Base-by-base conservation (phyloP, 768 basidiomycete species). In the Pluteus cervinus region DNA sequence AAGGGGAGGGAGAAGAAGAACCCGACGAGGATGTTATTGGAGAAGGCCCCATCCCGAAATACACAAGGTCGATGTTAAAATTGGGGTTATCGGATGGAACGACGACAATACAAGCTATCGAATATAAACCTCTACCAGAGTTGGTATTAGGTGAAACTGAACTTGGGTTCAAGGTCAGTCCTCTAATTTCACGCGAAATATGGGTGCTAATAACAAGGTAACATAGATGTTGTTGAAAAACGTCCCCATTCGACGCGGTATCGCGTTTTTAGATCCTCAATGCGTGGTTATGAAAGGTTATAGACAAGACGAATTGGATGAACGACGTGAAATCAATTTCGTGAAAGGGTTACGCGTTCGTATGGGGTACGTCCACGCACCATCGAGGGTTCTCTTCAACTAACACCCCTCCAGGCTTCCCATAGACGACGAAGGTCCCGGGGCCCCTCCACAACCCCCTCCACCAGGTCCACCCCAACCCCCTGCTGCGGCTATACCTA, bases 31-130 rank as follows among this genome's bases (percentile, higher is more conserved):
- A 77, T 26, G 63, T 75, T 2, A 75, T 74, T 37, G 81, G 77
- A 7, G 81, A 81, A 54, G 86, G 82, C 0, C 81, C 82, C 1
- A 70, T 90, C 36, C 90, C 89, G 3, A 80, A 72, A 39, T 97
- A 90, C 56, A 79, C 89, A 3, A 63, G 89, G 36, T 74, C 79
- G 21, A 90, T 88, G 79, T 66, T 96, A 39, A 71, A 62, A 29
- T 67, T 96, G 20, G 68, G 80, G 46, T 57, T 96, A 35, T 81
- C 76, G 36, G 93, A 97, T 54, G 93, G 93, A n/a, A 55, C 63
- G 10, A 71, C 66, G 2, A 69, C 60, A 3, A 55, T 93, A 22
- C 69, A 71, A 24, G 93, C 86, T 2, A 79, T 93, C 44, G 93
- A 97, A 53, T 89, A 81, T 45, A 75, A 73, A 37, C 60, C 68